Evolutionary conservation across 495 filamentous ascomycete species (phyloP), one percentile per base, ranked within the genome.

Genomic region (Neurospora sp.): DNA sequence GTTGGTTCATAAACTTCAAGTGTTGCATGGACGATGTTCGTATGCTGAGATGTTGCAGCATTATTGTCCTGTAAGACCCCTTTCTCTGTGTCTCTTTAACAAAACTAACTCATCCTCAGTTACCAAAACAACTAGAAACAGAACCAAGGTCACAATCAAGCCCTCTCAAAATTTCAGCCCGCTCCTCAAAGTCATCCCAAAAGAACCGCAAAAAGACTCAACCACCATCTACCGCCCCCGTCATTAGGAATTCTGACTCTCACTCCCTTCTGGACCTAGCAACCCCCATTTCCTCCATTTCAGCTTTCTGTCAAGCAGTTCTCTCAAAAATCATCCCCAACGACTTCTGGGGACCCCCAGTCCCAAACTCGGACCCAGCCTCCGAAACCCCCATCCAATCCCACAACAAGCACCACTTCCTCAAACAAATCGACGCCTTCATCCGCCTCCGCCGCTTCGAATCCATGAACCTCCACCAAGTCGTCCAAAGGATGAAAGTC

Each of bases 301-400:
- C 96, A 6, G 92, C 95, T 4, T 98, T 97, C 78, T 97, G 94
- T 78, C 90, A 92, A 71, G 90, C 93, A 9, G 90, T 92, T 4
- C 76, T 98, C 6, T 83, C 83, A 12, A 92, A 87, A 54, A 81
- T 97, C n/a, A 87, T 99, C 39, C 94, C 96, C 2, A 81, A 83
- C 11, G 88, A 83, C 11, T 93, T 97, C 72, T 97, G 91, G 87
- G 96, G 95, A 1, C 76, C 23, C 20, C 12, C 20, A 14, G 23
- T 4, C 20, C 5, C 10, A 27, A 4, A 5, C 48, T 14, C 10
- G 27, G 20, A 44, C 41, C 41, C 41, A 18, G 16, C 5, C 41
- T 44, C 16, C 6, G 16, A 20, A 20, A 20, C 18, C 9, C n/a
- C n/a, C 4, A 81, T 80, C 1, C 86, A 88, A 39, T 75, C 76